A percentile compares a stretch with the other conserved stretches of the same genome.
Conservation (phyloP, 345 rosid genomes). For the Erodium maritimum region DNA sequence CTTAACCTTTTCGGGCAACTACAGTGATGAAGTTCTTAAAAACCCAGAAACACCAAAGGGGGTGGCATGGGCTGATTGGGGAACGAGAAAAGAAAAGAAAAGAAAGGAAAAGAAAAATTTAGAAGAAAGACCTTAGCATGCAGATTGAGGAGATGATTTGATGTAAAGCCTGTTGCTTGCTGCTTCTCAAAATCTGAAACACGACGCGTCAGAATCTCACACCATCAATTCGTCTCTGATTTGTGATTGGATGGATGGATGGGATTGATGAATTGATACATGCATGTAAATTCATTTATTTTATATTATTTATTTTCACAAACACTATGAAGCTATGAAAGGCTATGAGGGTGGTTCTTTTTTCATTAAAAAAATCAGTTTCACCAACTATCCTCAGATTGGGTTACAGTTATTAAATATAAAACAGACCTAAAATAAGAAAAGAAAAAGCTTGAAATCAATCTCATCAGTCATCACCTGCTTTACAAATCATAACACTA, state of each 20-base stretch:
- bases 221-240: constrained; percentile 12
- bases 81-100: neutral
- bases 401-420: no score
- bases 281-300: constrained; percentile 22
- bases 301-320: constrained; percentile 5
- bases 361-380: neutral
- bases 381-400: neutral
- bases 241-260: constrained; percentile 31
- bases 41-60: neutral
- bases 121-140: constrained; percentile 7
- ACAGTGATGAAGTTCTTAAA: constrained; percentile 6
- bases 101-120: neutral
- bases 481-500: no score
- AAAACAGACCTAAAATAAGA: no score
- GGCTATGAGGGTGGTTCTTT: neutral
- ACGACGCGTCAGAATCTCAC: constrained; percentile 34
- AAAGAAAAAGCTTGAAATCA: no score
- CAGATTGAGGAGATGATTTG: constrained; percentile 27
- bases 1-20: constrained; percentile 3
- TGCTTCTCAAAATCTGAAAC: constrained; percentile 32
- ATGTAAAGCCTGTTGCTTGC: constrained; percentile 24
- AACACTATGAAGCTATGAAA: neutral
- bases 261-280: constrained; percentile 32
- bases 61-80: neutral
- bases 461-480: no score